Evolutionary conservation across 2,329 filamentous ascomycete genomes (phyloP).

Genomic region (Didymella keratinophila): DNA sequence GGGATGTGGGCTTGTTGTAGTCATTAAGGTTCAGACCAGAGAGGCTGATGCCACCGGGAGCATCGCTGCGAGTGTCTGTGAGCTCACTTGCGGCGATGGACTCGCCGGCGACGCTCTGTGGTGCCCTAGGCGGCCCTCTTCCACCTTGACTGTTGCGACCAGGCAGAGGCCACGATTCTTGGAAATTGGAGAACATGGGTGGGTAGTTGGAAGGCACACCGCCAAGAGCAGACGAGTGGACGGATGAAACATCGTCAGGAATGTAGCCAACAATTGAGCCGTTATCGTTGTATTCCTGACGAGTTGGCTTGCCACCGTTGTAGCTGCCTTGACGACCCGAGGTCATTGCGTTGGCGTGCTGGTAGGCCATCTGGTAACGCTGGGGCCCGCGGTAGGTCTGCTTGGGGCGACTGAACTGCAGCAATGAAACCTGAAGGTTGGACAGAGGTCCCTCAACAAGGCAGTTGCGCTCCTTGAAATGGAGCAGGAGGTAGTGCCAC

Average conservation of each 20-base stretch:
- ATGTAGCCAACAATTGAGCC: slow-evolving; percentile 95
- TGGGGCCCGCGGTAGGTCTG: slow-evolving; percentile 89
- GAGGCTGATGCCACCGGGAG: slow-evolving; percentile 86
- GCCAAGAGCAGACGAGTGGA: slow-evolving; percentile 89
- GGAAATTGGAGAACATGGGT: slow-evolving; percentile 94
- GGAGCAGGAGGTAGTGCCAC: slow-evolving; percentile 92
- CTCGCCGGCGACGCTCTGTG: slow-evolving; percentile 85
- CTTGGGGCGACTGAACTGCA: slow-evolving; percentile 95
- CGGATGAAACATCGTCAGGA: slow-evolving; percentile 93
- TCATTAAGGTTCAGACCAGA: slow-evolving; percentile 80
- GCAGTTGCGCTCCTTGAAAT: slow-evolving; percentile 97
- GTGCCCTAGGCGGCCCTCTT: slow-evolving; percentile 69
- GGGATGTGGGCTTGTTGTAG: slow-evolving; percentile 73
- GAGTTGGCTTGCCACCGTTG: slow-evolving; percentile 59
- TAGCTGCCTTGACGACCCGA: slow-evolving; percentile 52
- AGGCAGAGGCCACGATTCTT: slow-evolving; percentile 88
- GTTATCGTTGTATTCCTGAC: slow-evolving; percentile 70
- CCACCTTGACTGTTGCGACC: slow-evolving; percentile 70
- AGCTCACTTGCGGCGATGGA: slow-evolving; percentile 91
- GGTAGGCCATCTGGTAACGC: slow-evolving; percentile 82
- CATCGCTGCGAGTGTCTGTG: slow-evolving; percentile 80
- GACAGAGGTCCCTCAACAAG: slow-evolving; percentile 94
- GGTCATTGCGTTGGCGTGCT: slow-evolving; percentile 68
- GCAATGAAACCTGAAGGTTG: slow-evolving; percentile 92
- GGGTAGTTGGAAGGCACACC: slow-evolving; percentile 87